Evolutionary conservation across 2,329 filamentous ascomycete species (phyloP), one percentile per base, ranked within the genome.

Genomic region (Colletotrichum higginsianum): DNA sequence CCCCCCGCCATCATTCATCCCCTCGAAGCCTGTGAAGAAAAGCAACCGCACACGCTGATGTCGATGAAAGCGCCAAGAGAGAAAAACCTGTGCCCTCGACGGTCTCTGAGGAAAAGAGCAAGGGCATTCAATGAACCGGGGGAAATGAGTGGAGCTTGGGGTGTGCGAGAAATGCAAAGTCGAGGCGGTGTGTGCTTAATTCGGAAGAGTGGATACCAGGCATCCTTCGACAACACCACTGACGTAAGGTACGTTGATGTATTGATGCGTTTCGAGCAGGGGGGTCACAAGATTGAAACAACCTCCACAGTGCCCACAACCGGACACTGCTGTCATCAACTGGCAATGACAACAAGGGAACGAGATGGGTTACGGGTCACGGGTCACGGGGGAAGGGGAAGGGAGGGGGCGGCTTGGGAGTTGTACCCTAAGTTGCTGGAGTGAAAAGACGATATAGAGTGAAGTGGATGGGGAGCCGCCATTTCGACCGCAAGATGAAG

Each of bases 261-360:
- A 55, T 57, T 65, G 70, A 50, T 73, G 67, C 71, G 71, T 73
- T 73, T 73, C 67, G 71, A 73, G 71, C 71, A 73, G 62, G 71
- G 68, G 58, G 50, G 40, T 26, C 18, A 46, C 72, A 49, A 65
- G 61, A 66, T 72, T 72, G 70, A 72, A 72, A 72, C 70, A 72
- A 71, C 70, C 61, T 65, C 70, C 66, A 72, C 61, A 61, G 56
- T 46, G 61, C 35, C 55, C 52, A 30, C 57, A 72, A 61, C 70
- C 56, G 56, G 49, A 60, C 42, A 44, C 66, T 66, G 66, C 56
- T 71, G 70, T 66, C 66, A 71, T 72, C 70, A 57, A 61, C 40
- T 71, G 70, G 66, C 61, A 71, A 50, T 66, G 70, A 40, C 13
- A 53, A 18, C 21, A 21, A 30, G 12, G n/a, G 18, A 42, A 18